These are phyloP conservation scores for Emiliania huxleyi DNA, from an alignment of 78 protist species.

Conservation along the genomic window DNA sequence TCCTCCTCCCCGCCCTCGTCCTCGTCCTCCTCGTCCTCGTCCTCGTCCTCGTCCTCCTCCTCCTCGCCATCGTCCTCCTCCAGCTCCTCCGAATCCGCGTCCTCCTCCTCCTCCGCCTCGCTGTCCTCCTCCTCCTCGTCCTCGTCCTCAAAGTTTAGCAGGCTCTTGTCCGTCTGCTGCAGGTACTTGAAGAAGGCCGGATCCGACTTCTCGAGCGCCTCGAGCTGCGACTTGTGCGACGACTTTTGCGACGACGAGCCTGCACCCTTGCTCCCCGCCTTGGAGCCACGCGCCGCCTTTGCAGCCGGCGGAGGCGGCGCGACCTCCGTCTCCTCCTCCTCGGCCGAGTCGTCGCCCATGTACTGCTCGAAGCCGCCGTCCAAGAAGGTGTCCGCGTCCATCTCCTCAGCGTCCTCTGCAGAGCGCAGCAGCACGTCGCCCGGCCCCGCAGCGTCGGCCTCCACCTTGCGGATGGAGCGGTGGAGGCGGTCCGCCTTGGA, in stretches of 20 bases:
- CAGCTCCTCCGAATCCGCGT: constrained; percentile 3
- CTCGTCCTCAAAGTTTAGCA: constrained; percentile 49
- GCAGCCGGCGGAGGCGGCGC: too few species aligned
- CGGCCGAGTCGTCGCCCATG: background rate
- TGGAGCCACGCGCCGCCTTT: too few species aligned
- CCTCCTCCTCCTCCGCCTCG: background rate
- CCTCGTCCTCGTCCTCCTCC: constrained; percentile 50
- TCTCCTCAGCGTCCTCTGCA: background rate
- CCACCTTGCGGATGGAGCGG: too few species aligned
- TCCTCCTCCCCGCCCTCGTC: background rate
- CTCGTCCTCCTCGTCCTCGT: constrained; percentile 21
- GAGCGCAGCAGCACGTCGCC: background rate
- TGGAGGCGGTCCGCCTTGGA: background rate
- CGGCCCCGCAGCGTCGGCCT: background rate
- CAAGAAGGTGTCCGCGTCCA: background rate
- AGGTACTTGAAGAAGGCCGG: constrained; percentile 51
- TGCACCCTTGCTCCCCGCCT: background rate
- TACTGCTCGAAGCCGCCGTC: background rate
- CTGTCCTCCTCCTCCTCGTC: constrained; percentile 53
- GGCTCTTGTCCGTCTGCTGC: constrained; percentile 20
- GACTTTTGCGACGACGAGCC: background rate
- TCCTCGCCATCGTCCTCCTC: constrained; percentile 49
- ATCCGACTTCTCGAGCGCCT: constrained; percentile 22
- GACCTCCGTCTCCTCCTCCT: background rate
- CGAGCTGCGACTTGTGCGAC: constrained; percentile 29